Evolutionary conservation across 2,329 filamentous ascomycete species (phyloP).

Genomic region (Fusarium brachygibbosum): DNA sequence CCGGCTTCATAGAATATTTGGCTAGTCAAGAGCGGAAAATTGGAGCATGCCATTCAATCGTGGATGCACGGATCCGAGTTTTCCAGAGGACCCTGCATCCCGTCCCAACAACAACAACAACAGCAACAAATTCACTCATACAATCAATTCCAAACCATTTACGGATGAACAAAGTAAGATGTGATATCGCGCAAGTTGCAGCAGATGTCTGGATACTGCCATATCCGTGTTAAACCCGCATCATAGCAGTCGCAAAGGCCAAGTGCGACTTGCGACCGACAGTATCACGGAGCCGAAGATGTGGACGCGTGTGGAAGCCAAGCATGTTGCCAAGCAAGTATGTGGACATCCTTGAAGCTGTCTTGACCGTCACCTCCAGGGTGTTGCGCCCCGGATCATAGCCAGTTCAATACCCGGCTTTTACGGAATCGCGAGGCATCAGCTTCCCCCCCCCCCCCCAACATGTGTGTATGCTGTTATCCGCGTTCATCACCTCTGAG

Average conservation of each 20-base stretch:
- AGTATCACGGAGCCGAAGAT: constrained; percentile 26
- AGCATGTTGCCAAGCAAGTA: background rate
- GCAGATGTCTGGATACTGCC: constrained; percentile 2
- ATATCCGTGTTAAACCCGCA: constrained; percentile 14
- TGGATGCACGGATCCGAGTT: constrained; percentile 37
- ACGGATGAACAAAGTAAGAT: constrained; percentile 3
- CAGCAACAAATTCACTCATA: constrained; percentile 50
- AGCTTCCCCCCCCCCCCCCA: background rate
- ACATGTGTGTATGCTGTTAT: background rate
- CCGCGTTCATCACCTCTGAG: constrained; percentile 2
- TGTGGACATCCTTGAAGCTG: constrained; percentile 1
- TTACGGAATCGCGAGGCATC: constrained; percentile 10
- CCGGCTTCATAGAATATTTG: constrained; percentile 18
- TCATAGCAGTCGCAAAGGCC: constrained; percentile 2
- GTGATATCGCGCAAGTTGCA: constrained; percentile 24
- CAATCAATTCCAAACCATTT: constrained; percentile 36
- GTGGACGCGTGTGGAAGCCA: background rate
- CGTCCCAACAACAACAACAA: constrained; percentile 24
- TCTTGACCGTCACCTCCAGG: constrained; percentile 16
- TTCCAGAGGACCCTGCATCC: constrained; percentile 47
- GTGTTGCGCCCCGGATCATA: constrained; percentile 45
- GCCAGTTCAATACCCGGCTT: constrained; percentile 24
- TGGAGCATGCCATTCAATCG: constrained; percentile 31
- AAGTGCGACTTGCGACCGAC: constrained; percentile 22
- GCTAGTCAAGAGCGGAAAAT: constrained; percentile 27